These are phyloP conservation scores for Lolium perenne DNA, from an alignment of 176 grass and related monocot genomes.

Conservation along the genomic window DNA sequence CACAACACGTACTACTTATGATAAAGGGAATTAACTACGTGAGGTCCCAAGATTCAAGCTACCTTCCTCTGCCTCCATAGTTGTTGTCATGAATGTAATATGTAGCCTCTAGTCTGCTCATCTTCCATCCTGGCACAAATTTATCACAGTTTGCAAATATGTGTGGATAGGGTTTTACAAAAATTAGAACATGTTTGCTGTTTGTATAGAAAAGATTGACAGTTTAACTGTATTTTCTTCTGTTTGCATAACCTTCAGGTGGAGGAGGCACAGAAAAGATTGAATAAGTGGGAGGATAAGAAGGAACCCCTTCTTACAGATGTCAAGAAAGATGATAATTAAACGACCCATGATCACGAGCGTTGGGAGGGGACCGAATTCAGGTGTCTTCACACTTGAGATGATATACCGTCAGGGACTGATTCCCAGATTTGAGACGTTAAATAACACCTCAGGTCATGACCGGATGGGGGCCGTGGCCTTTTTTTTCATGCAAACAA, in stretches of 20 bases:
- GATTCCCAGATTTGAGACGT: background rate
- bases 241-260: constrained; percentile 54
- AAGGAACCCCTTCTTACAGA: constrained; percentile 63
- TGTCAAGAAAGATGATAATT: background rate
- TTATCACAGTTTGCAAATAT: background rate
- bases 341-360: background rate
- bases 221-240: background rate
- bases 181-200: no score
- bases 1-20: background rate
- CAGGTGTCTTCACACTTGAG: background rate
- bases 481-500: background rate
- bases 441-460: background rate
- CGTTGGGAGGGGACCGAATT: background rate
- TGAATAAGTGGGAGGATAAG: constrained; percentile 77
- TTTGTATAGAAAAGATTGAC: background rate
- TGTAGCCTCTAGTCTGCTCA: background rate
- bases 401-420: background rate
- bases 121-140: background rate
- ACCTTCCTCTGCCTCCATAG: background rate
- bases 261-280: constrained; percentile 69
- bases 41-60: background rate
- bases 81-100: background rate
- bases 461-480: background rate
- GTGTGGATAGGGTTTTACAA: background rate
- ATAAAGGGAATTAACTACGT: background rate